These are phyloP conservation scores for Choiromyces venosus DNA, from an alignment of 495 filamentous ascomycete species.

Conservation along the genomic window DNA sequence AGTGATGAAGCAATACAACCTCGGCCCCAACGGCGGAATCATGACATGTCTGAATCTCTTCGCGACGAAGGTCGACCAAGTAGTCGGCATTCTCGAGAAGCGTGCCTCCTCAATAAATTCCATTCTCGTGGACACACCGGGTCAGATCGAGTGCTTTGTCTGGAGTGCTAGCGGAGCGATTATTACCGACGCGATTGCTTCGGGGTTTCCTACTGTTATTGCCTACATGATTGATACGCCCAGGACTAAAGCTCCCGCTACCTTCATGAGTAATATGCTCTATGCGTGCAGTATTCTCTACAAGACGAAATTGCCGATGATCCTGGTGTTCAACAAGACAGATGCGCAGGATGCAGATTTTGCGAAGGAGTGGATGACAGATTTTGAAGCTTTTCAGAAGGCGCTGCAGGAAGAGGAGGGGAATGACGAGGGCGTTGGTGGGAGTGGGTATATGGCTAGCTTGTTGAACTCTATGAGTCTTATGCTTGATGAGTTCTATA, in stretches of 20 bases:
- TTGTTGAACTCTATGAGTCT: constrained; percentile 94
- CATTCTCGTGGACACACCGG: constrained; percentile 90
- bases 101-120: constrained; percentile 64
- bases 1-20: constrained; percentile 98
- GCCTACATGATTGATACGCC: constrained; percentile 98
- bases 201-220: constrained; percentile 89
- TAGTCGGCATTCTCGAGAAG: constrained; percentile 83
- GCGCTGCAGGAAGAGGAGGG: constrained; percentile 75
- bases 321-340: constrained; percentile 97
- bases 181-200: constrained; percentile 85
- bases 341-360: constrained; percentile 86
- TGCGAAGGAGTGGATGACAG: constrained; percentile 99
- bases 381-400: constrained; percentile 91
- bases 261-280: constrained; percentile 99
- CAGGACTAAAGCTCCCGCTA: constrained; percentile 80
- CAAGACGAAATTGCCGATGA: constrained; percentile 97
- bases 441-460: constrained; percentile 95
- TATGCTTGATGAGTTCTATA: constrained; percentile 96
- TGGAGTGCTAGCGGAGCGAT: constrained; percentile 94
- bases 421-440: constrained; percentile 63
- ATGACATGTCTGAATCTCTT: constrained; percentile 93
- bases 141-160: constrained; percentile 97
- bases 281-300: constrained; percentile 97
- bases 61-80: constrained; percentile 94
- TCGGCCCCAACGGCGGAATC: constrained; percentile 97